Evolutionary conservation across 2,329 filamentous ascomycete species (phyloP), one percentile per base, ranked within the genome.

Genomic region (Aspergillus pseudoglaucus): DNA sequence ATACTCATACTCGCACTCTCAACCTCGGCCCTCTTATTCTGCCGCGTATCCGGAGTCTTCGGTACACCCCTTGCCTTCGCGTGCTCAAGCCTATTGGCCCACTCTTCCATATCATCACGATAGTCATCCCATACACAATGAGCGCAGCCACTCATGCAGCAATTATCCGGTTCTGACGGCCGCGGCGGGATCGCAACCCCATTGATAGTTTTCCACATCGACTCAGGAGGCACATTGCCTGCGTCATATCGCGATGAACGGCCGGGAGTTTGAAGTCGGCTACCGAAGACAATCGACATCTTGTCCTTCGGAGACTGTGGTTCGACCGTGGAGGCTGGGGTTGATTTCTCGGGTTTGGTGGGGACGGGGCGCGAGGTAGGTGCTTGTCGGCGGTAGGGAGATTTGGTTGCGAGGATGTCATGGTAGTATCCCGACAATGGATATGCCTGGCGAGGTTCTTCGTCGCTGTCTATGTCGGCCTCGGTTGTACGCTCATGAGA

Each of bases 121-220:
- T 84, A 97, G 46, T 82, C 76, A 59, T 96, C 90, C 90, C 90
- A 97, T 2, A 97, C 93, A 67, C 93, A 98, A 67, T 97, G 90
- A 43, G 95, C 91, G 65, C 93, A 98, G 3, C 93, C 93, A 62
- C 88, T 93, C 93, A 98, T 98, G 71, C 93, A 98, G 77, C 93
- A 98, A 64, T 98, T 96, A 61, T 97, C 93, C 3, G 93, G 93
- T 69, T 98, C 91, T 42, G 82, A 78, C 1, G 93, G 93, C 42
- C 81, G 80, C 0, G 90, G 90, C 2, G 93, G 93, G 4, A 97
- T 85, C 15, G 82, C 70, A 1, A 97, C 79, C 3, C 90, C 91
- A 1, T 87, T 90, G 47, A 96, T 75, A 1, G 67, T 72, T 47
- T 63, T 67, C 51, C 82, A 74, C 7, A 74, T 80, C 44, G 82